These are phyloP conservation scores for Citeromyces matritensis DNA, from an alignment of 805 yeast genomes.

Conservation along the genomic window DNA sequence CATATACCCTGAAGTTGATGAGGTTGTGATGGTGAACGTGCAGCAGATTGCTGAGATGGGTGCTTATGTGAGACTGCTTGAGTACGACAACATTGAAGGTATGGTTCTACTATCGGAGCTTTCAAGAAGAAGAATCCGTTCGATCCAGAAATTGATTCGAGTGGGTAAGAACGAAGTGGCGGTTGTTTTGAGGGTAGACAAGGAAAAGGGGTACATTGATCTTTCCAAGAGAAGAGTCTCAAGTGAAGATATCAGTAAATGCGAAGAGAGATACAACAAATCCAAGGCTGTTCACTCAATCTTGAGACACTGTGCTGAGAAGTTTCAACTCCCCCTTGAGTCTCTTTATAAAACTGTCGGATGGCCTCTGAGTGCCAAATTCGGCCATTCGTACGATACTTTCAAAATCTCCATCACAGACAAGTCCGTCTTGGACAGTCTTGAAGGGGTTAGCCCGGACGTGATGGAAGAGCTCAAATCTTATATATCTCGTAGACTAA, in stretches of 20 bases:
- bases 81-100: conserved; percentile 97
- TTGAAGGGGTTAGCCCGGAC: conserved; percentile 56
- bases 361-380: conserved; percentile 94
- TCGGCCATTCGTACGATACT: conserved; percentile 95
- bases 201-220: conserved; percentile 97
- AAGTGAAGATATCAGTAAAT: conserved; percentile 92
- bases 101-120: conserved; percentile 93
- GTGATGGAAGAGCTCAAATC: conserved; percentile 72
- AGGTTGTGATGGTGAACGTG: conserved; percentile 97
- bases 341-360: conserved; percentile 77
- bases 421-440: conserved; percentile 70
- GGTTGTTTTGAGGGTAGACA: conserved; percentile 94
- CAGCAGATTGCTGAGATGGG: conserved; percentile 99
- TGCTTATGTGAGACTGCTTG: conserved; percentile 89
- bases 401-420: conserved; percentile 93
- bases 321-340: conserved; percentile 80
- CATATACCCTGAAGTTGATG: conserved; percentile 97
- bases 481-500: conserved; percentile 84
- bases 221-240: conserved; percentile 94
- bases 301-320: conserved; percentile 95
- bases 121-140: conserved; percentile 96
- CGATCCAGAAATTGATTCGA: conserved; percentile 92
- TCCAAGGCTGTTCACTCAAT: conserved; percentile 98
- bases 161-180: conserved; percentile 98
- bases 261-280: conserved; percentile 95